These are phyloP conservation scores for Abrus pulchellus DNA, from an alignment of 306 rosid genomes.

Conservation along the genomic window DNA sequence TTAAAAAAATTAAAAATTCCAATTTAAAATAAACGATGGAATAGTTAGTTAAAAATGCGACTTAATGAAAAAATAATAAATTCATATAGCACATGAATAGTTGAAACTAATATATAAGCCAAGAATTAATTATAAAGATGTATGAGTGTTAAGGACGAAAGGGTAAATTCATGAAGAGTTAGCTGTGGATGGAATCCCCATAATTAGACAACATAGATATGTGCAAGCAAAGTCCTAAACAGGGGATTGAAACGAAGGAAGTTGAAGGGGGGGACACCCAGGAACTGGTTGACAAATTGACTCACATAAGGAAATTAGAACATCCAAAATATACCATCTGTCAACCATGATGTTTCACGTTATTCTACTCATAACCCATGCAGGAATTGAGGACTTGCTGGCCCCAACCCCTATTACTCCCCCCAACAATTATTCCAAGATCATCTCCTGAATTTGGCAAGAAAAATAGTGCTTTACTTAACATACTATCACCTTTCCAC, in stretches of 20 bases:
- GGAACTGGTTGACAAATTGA: slow-evolving; percentile 36
- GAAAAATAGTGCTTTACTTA: slow-evolving; percentile 48
- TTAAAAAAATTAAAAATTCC: too few species aligned
- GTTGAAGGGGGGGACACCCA: slow-evolving; percentile 16
- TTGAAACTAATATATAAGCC: too few species aligned
- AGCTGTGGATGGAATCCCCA: slow-evolving; percentile 10
- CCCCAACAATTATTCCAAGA: slow-evolving; percentile 51
- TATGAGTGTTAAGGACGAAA: slow-evolving; percentile 34
- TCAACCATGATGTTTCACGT: slow-evolving; percentile 77
- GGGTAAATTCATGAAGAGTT: slow-evolving; percentile 35
- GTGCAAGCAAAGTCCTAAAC: slow-evolving; percentile 40
- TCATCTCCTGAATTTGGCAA: slow-evolving; percentile 51
- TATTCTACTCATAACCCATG: slow-evolving; percentile 84
- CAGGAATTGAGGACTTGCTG: slow-evolving; percentile 48
- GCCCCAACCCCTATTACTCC: slow-evolving; percentile 49
- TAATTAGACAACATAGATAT: slow-evolving; percentile 23
- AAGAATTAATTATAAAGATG: too few species aligned
- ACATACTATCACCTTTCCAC: slow-evolving; percentile 48
- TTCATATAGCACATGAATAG: too few species aligned
- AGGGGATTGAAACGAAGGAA: slow-evolving; percentile 31
- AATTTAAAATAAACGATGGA: too few species aligned
- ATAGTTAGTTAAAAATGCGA: too few species aligned
- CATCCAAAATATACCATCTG: slow-evolving; percentile 63
- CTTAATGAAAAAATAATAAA: too few species aligned
- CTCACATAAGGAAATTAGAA: slow-evolving; percentile 11